Percentiles rank a stretch among this genome's conserved stretches.
Evolutionary conservation across 495 filamentous ascomycete species (phyloP).

Genomic region (Daldinia concentrica): DNA sequence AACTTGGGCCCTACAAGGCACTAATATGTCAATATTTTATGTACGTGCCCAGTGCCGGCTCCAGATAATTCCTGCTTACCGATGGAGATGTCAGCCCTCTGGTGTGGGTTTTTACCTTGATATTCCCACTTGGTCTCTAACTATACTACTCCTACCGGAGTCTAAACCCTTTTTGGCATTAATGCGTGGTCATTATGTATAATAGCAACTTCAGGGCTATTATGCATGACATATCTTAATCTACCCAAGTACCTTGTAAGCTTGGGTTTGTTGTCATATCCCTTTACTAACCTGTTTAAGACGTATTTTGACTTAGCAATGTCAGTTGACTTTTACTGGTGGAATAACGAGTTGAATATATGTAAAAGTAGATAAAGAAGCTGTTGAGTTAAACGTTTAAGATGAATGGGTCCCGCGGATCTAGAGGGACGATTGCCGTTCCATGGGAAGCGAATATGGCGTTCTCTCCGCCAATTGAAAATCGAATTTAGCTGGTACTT

Average conservation of each 20-base stretch:
- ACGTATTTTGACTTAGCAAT: neutral
- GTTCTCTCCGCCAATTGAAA: conserved; percentile 13
- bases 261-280: conserved; percentile 6
- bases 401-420: neutral
- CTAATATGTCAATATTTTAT: conserved; percentile 17
- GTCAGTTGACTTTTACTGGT: neutral
- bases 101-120: conserved; percentile 15
- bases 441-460: conserved; percentile 9
- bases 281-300: neutral
- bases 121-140: conserved; percentile 22
- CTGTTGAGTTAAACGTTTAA: neutral
- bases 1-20: conserved; percentile 2
- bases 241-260: conserved; percentile 1
- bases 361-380: neutral
- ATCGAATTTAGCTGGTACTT: conserved; percentile 9
- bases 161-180: conserved; percentile 29
- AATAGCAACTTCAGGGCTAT: neutral
- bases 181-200: conserved; percentile 12
- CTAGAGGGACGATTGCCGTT: neutral
- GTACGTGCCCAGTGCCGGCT: conserved; percentile 17
- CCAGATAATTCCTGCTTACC: conserved; percentile 18
- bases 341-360: neutral
- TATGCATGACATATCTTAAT: conserved; percentile 32
- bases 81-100: conserved; percentile 7
- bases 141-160: conserved; percentile 13